phyloP scores from a whole-genome alignment of 306 rosid species.

The Citrullus mucosospermus region DNA sequence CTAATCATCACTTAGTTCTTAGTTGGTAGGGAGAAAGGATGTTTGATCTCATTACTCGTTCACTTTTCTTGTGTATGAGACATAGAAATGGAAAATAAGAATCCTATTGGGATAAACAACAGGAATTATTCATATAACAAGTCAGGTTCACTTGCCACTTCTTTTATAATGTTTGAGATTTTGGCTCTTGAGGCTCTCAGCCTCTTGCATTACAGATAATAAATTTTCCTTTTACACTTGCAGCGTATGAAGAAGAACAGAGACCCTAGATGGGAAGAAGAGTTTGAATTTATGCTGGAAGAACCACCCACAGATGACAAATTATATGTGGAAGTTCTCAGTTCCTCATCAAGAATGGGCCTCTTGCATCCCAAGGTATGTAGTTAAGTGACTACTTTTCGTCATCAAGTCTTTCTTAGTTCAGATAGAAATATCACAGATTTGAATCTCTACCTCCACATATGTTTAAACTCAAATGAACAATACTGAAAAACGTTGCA shows the following conservation, averaged over 20 bases:
- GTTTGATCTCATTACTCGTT: background rate
- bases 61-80: background rate
- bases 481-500: background rate
- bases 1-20: no score
- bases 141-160: background rate
- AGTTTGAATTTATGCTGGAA: conserved; percentile 52
- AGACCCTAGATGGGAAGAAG: conserved; percentile 94
- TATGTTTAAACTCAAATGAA: background rate
- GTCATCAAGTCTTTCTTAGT: background rate
- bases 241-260: conserved; percentile 62
- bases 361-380: conserved; percentile 65
- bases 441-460: background rate
- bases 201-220: background rate
- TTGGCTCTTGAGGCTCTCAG: background rate
- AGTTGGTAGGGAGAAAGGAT: no score
- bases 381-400: background rate
- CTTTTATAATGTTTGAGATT: background rate
- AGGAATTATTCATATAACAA: background rate
- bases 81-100: background rate
- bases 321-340: conserved; percentile 68
- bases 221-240: conserved; percentile 1
- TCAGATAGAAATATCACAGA: background rate
- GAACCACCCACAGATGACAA: conserved; percentile 67
- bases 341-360: conserved; percentile 62
- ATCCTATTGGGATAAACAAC: background rate